phyloP scores from a whole-genome alignment of 164 flowering plant species.

The Hamamelis virginiana region DNA sequence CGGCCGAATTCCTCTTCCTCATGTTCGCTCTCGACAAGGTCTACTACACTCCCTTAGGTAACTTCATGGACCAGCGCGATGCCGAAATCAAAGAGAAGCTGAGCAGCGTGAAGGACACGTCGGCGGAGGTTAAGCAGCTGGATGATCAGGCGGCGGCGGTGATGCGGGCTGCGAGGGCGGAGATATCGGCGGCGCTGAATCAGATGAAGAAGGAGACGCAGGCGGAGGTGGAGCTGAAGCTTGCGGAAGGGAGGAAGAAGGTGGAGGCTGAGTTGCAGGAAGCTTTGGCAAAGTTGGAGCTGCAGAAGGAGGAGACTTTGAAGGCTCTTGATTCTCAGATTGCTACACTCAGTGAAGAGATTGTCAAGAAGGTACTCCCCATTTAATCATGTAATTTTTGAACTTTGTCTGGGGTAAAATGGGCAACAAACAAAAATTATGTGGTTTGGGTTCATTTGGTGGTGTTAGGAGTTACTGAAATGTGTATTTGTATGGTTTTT shows the following conservation, averaged over 20 bases:
- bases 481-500: no score
- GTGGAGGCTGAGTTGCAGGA: constrained; percentile 86
- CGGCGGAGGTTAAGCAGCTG: constrained; percentile 82
- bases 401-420: neutral
- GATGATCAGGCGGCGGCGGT: constrained; percentile 90
- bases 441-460: no score
- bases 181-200: constrained; percentile 85
- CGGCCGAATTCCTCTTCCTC: constrained; percentile 68
- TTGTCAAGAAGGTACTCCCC: constrained; percentile 92
- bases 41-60: constrained; percentile 81
- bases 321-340: constrained; percentile 84
- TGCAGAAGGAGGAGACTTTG: constrained; percentile 80
- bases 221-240: constrained; percentile 64
- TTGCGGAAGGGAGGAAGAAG: constrained; percentile 75
- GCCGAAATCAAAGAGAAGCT: constrained; percentile 73
- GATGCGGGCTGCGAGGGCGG: constrained; percentile 87
- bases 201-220: constrained; percentile 94
- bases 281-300: constrained; percentile 71
- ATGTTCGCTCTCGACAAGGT: constrained; percentile 90
- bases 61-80: constrained; percentile 90
- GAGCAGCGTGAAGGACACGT: constrained; percentile 79
- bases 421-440: neutral
- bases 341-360: constrained; percentile 68
- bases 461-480: neutral
- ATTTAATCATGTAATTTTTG: constrained; percentile 12